Conservation (phyloP, 2,329 filamentous ascomycete species). For the Colletotrichum magnum region DNA sequence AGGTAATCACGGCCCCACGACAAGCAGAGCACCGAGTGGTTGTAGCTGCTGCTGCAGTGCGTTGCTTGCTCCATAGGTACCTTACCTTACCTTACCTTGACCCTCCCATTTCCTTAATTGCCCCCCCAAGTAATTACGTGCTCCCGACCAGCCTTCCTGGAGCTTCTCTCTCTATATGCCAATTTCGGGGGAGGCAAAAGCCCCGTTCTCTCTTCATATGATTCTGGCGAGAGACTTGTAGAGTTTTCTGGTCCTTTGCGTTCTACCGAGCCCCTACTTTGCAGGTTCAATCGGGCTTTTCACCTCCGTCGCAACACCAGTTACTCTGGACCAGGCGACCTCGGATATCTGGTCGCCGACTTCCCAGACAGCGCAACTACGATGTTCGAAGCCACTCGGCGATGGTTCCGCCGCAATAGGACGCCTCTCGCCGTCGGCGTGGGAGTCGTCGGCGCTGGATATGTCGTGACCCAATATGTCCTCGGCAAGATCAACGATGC, state of each 20-base stretch:
- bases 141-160: constrained; percentile 35
- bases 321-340: background rate
- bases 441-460: constrained; percentile 89
- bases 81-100: constrained; percentile 3
- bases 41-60: background rate
- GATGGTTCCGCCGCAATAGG: constrained; percentile 93
- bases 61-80: constrained; percentile 1
- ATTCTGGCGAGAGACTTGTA: constrained; percentile 9
- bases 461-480: constrained; percentile 94
- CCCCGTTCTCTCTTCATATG: constrained; percentile 18
- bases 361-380: constrained; percentile 2
- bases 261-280: background rate
- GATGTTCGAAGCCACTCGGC: constrained; percentile 81
- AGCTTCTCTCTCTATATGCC: constrained; percentile 22
- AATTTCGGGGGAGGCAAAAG: constrained; percentile 16
- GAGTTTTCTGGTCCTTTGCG: constrained; percentile 2
- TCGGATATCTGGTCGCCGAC: constrained; percentile 25
- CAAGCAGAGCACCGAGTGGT: background rate
- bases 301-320: background rate
- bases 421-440: constrained; percentile 90
- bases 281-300: constrained; percentile 1
- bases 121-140: constrained; percentile 26
- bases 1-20: constrained; percentile 39
- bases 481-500: constrained; percentile 92
- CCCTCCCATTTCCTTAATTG: constrained; percentile 7